Evolutionary conservation across 345 rosid species (phyloP).

Genomic region (Pistacia vera): DNA sequence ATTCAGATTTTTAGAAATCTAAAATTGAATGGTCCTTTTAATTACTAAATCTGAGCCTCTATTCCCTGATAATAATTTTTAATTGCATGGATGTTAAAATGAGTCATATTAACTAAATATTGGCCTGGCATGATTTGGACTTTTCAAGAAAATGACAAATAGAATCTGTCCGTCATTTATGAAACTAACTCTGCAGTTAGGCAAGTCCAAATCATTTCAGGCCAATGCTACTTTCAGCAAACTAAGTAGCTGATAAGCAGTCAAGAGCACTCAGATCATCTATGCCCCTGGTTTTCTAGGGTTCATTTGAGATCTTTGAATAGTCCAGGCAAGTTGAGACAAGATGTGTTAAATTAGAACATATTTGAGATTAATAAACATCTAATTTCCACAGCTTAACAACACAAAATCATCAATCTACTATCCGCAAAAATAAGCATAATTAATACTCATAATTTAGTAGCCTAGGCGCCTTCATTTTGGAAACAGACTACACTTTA

Average conservation of each 20-base stretch:
- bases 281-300: neutral
- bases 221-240: neutral
- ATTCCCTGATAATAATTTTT: constrained; percentile 16
- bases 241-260: neutral
- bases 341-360: neutral
- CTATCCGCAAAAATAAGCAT: neutral
- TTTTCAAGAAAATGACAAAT: constrained; percentile 11
- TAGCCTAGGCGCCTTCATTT: neutral
- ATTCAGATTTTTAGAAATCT: constrained; percentile 15
- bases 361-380: neutral
- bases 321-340: neutral
- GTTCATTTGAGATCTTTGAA: neutral
- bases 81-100: constrained; percentile 25
- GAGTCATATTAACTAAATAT: constrained; percentile 10
- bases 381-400: neutral
- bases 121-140: neutral
- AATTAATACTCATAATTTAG: neutral
- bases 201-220: constrained; percentile 14
- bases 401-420: neutral
- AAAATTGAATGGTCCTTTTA: constrained; percentile 12
- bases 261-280: constrained; percentile 3
- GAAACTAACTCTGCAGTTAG: constrained; percentile 4
- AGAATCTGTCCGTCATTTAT: constrained; percentile 2
- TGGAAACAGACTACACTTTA: neutral
- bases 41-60: constrained; percentile 21